These are phyloP conservation scores for Phytopythium montanum DNA, from an alignment of 352 stramenopile species.

Conservation along the genomic window DNA sequence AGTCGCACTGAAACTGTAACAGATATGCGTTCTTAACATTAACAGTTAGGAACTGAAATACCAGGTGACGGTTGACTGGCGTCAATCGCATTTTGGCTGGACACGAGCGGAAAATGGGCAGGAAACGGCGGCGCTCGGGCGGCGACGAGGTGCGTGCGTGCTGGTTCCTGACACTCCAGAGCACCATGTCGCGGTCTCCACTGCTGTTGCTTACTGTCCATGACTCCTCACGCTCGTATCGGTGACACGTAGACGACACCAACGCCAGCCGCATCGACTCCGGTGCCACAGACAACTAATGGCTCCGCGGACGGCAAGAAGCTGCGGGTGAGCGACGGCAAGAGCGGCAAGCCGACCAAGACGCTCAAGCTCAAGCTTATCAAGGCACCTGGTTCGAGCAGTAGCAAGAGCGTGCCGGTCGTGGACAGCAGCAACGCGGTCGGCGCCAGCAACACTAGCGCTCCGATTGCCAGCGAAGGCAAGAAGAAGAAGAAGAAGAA, in stretches of 20 bases:
- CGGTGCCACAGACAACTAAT: background rate
- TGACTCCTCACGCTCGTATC: background rate
- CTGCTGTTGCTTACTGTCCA: background rate
- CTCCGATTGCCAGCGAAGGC: background rate
- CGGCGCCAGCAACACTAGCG: too few species aligned
- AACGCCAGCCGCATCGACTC: background rate
- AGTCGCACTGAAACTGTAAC: too few species aligned
- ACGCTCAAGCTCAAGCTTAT: slow-evolving; percentile 1
- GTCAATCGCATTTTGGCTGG: background rate
- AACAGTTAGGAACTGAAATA: background rate
- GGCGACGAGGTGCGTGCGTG: slow-evolving; percentile 10
- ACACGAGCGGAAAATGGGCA: slow-evolving; percentile 11
- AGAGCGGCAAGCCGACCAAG: background rate
- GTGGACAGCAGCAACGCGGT: background rate
- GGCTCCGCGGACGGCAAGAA: background rate
- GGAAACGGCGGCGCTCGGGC: slow-evolving; percentile 16
- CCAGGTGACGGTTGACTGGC: background rate
- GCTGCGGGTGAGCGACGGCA: background rate
- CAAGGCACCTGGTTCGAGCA: background rate
- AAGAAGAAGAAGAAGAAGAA: slow-evolving; percentile 57
- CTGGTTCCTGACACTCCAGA: too few species aligned
- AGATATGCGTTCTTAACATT: too few species aligned
- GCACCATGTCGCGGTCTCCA: background rate
- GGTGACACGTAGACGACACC: background rate
- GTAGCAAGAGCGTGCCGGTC: background rate